phyloP scores from a whole-genome alignment of 257 asterid species.

The Lithospermum erythrorhizon region DNA sequence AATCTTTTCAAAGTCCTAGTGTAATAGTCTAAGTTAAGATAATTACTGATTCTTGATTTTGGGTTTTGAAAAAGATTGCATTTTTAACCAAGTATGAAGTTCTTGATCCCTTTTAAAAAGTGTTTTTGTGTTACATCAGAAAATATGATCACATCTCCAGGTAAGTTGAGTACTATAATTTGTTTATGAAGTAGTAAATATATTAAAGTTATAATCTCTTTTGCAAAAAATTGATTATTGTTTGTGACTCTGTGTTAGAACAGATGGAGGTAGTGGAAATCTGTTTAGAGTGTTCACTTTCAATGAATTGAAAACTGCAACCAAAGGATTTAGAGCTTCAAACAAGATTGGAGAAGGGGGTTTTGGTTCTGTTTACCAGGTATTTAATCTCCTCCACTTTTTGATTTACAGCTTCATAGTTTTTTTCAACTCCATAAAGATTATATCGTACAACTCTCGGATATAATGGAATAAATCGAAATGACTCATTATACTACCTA shows the following conservation, averaged over 20 bases:
- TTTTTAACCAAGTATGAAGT: not conserved
- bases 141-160: not conserved
- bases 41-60: not conserved
- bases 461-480: too few species aligned
- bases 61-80: not conserved
- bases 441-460: too few species aligned
- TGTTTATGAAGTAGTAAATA: not conserved
- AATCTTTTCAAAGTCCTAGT: too few species aligned
- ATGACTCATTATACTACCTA: too few species aligned
- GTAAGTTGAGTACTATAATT: not conserved
- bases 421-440: too few species aligned
- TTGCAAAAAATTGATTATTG: not conserved
- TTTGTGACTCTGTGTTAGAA: not conserved
- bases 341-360: constrained; percentile 73
- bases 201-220: not conserved
- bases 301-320: constrained; percentile 42
- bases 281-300: constrained; percentile 38
- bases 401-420: too few species aligned
- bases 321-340: constrained; percentile 46
- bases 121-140: not conserved
- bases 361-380: constrained; percentile 69
- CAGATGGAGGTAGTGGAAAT: constrained; percentile 26
- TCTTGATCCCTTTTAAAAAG: not conserved
- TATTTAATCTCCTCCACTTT: constrained; percentile 9
- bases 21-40: too few species aligned